Percentiles rank a stretch among this genome's conserved stretches.
Evolutionary conservation across 805 yeast species (phyloP).

Genomic region (Candida sakaeoensis): DNA sequence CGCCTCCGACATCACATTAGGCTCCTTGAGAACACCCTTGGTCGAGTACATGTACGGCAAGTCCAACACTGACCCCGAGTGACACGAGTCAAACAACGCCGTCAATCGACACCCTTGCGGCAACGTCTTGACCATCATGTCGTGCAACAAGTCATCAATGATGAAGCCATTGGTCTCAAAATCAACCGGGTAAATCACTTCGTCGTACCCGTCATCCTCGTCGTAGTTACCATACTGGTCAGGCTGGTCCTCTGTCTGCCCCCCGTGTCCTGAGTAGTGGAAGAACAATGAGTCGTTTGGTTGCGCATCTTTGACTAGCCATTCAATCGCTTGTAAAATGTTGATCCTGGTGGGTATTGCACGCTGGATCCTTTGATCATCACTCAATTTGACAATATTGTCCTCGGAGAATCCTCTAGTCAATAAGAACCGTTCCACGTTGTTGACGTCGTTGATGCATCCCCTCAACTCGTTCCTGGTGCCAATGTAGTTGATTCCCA

Average conservation of each 20-base stretch:
- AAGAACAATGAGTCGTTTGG: constrained; percentile 77
- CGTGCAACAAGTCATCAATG: constrained; percentile 73
- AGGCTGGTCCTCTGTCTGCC: constrained; percentile 56
- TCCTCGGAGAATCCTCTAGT: constrained; percentile 45
- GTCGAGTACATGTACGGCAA: constrained; percentile 79
- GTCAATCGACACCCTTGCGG: constrained; percentile 74
- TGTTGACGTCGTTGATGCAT: constrained; percentile 73
- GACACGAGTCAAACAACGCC: constrained; percentile 81
- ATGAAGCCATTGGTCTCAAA: constrained; percentile 64
- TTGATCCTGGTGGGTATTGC: constrained; percentile 65
- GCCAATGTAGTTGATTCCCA: constrained; percentile 79
- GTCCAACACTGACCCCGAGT: constrained; percentile 80
- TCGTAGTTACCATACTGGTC: constrained; percentile 49
- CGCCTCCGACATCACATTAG: constrained; percentile 71
- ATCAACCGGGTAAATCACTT: constrained; percentile 71
- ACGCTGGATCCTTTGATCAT: constrained; percentile 47
- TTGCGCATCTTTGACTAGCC: constrained; percentile 71
- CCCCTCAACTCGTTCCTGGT: constrained; percentile 61
- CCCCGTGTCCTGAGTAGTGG: constrained; percentile 89
- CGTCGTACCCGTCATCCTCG: constrained; percentile 72
- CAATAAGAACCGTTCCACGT: constrained; percentile 44
- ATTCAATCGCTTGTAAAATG: constrained; percentile 73
- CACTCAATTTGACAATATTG: constrained; percentile 59
- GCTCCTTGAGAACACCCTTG: constrained; percentile 79
- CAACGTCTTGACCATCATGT: constrained; percentile 62